Percentiles rank a stretch among this genome's conserved stretches.
phyloP scores from a whole-genome alignment of 768 basidiomycete species.

The Termitomyces sp. region DNA sequence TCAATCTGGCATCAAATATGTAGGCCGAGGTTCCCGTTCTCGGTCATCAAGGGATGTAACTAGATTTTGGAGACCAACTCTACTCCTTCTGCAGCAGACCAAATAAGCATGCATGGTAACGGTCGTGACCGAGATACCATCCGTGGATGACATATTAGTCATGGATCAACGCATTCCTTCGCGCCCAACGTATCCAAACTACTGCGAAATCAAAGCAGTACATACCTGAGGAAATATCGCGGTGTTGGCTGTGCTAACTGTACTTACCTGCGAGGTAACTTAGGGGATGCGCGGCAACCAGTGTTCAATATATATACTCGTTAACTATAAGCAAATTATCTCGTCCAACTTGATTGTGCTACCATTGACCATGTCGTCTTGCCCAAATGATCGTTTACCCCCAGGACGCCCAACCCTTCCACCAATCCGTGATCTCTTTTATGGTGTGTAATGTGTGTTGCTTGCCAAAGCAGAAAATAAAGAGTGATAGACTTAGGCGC shows the following conservation, averaged over 20 bases:
- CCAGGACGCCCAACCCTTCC: slow-evolving; percentile 58
- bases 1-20: neutral
- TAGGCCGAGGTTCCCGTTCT: no score
- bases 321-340: neutral
- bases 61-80: neutral
- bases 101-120: slow-evolving; percentile 6
- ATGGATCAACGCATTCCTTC: neutral
- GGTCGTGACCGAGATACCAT: slow-evolving; percentile 8
- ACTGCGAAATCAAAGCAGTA: slow-evolving; percentile 1
- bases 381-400: slow-evolving; percentile 21
- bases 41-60: slow-evolving; percentile 5
- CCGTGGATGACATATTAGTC: slow-evolving; percentile 11
- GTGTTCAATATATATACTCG: slow-evolving; percentile 10
- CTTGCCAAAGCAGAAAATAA: neutral
- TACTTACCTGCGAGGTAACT: slow-evolving; percentile 4
- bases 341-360: neutral
- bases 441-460: slow-evolving; percentile 31
- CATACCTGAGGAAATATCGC: neutral
- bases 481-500: slow-evolving; percentile 8
- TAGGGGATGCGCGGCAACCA: slow-evolving; percentile 5
- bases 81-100: slow-evolving; percentile 3
- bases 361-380: slow-evolving; percentile 18
- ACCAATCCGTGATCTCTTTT: slow-evolving; percentile 64
- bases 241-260: slow-evolving; percentile 12
- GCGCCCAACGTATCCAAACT: slow-evolving; percentile 1